Evolutionary conservation across 306 rosid genomes (phyloP), one percentile per base, ranked within the genome.

Genomic region (Begonia fuchsioides): DNA sequence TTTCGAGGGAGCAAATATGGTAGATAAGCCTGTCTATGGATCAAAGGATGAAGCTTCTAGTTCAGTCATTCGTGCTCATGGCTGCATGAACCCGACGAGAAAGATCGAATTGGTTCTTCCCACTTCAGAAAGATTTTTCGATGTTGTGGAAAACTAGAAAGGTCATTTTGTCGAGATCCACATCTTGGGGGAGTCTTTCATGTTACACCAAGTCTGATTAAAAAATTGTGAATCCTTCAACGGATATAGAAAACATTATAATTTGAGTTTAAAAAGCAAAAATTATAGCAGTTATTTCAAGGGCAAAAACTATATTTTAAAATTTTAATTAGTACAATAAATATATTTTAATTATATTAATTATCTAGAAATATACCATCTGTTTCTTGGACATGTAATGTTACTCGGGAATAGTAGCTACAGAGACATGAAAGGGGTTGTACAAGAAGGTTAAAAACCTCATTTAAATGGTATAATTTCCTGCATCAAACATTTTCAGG

Each of bases 111-210:
- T 47, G 72, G 74, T 51, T 92, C 73, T 58, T 65, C 98, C 17
- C 95, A 90, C 71, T 84, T 81, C 69, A 79, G 94, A 72, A 90
- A 68, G 64, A 56, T 84, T 51, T 54, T 73, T 11, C 52, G 12
- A 38, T 76, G 84, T 68, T 81, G 94, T 59, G 95, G 73, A 39
- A 77, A 72, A 64, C 72, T 90, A 54, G 87, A 81, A 81, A 72
- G 57, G 15, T 82, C 86, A 1, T 10, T 81, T 51, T 43, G 58
- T 81, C 38, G 95, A 81, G 81, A 15, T 90, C 49, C 62, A 74
- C 47, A 72, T 90, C 49, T 90, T 85, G 94, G 97, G 95, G 60
- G 92, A 90, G 64, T 85, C 94, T 32, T 90, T 90, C 76, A 90
- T 90, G 94, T 60, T 85, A 59, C 95, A 81, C 70, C 97, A 90